Conservation (phyloP, 495 filamentous ascomycete genomes). For the Penicillium macrosclerotiorum region DNA sequence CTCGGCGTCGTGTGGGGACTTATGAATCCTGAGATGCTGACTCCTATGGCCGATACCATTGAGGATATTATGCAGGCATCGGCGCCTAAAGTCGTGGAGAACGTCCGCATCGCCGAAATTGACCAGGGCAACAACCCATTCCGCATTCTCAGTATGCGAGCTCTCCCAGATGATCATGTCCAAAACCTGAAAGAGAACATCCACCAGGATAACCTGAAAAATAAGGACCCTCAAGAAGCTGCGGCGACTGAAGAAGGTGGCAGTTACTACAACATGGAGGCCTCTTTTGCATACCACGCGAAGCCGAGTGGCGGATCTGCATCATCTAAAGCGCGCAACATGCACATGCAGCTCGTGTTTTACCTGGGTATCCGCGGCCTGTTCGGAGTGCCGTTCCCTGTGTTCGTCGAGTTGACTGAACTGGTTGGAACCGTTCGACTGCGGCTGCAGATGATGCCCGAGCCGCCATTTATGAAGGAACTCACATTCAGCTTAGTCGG, state of each 20-base stretch:
- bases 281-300: constrained; percentile 91
- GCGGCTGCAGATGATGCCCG: constrained; percentile 78
- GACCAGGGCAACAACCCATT: constrained; percentile 88
- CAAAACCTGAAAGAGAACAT: constrained; percentile 75
- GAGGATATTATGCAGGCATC: constrained; percentile 97
- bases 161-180: constrained; percentile 80
- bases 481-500: constrained; percentile 94
- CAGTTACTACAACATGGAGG: constrained; percentile 91
- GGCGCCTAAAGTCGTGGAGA: constrained; percentile 83
- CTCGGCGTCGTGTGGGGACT: constrained; percentile 81
- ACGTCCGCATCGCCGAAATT: constrained; percentile 94
- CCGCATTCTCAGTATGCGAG: constrained; percentile 83
- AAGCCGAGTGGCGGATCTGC: constrained; percentile 65
- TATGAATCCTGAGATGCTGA: constrained; percentile 92
- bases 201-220: constrained; percentile 72
- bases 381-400: constrained; percentile 85
- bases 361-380: constrained; percentile 72
- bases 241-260: constrained; percentile 89
- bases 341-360: constrained; percentile 96
- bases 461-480: constrained; percentile 87
- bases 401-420: constrained; percentile 82
- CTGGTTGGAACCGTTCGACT: constrained; percentile 84
- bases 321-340: constrained; percentile 81
- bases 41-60: constrained; percentile 65
- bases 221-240: constrained; percentile 81